Base-by-base conservation (phyloP, 1,284 basidiomycete genomes). In the Afroboletus lepidellus region DNA sequence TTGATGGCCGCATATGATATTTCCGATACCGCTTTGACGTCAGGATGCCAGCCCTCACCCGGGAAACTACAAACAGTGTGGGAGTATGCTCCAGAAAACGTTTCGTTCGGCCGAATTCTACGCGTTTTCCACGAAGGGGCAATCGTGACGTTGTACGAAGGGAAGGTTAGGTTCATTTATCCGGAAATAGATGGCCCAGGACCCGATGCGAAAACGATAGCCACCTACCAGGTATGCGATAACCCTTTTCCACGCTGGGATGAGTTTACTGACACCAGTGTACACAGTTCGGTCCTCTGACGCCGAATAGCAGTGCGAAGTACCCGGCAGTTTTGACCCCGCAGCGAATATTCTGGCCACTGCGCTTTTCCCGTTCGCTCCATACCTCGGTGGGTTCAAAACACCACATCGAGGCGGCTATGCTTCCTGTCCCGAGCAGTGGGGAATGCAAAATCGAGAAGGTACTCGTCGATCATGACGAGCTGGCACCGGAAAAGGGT, bases 1-100 rank as follows among this genome's bases (percentile, higher is more conserved):
- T 34, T 66, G 23, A 69, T 69, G 62, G 55, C 63, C 3, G 64
- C 64, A 1, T 66, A 66, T 24, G 58, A 69, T 23, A 57, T 69
- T 16, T 65, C 67, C 4, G 58, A 65, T 38, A 46, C 47, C 12
- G 21, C 27, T 16, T 48, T 66, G 46, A 41, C 46, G 7, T 54
- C 55, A 6, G 53, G 44, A 33, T 48, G 38, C 44, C 44, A 49
- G 30, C 45, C 49, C 18, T 49, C 37, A 1, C 54, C 56, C 9
- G 12, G 50, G 16, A 54, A 49, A 37, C 48, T 69, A 6, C 56
- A 12, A 1, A 24, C 54, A 0, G 50, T 56, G 13, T 66, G 67
- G 64, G 54, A 54, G 29, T 50, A 54, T 33, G 11, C 44, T 25
- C 64, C 64, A 3, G 54, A 61, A 20, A 47, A 45, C 12, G 29